Evolutionary conservation across 495 filamentous ascomycete genomes (phyloP).

Genomic region (Monascus purpureus): DNA sequence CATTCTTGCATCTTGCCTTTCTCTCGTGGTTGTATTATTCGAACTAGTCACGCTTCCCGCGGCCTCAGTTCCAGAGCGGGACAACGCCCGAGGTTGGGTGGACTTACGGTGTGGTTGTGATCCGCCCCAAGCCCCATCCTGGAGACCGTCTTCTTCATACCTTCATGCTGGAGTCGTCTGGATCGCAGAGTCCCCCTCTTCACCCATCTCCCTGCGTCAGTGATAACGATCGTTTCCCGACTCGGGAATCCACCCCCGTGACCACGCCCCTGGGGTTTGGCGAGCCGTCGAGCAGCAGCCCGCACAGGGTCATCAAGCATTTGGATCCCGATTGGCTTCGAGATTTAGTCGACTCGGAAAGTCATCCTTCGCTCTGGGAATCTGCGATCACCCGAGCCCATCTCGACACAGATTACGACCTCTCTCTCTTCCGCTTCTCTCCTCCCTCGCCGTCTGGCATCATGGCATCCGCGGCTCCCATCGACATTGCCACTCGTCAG

Average conservation of each 20-base stretch:
- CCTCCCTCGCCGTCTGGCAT: conserved; percentile 22
- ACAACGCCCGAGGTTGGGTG: conserved; percentile 30
- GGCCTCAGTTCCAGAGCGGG: conserved; percentile 20
- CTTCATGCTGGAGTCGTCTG: conserved; percentile 35
- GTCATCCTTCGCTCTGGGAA: conserved; percentile 6
- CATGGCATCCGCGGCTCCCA: conserved; percentile 41
- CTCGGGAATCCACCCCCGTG: conserved; percentile 27
- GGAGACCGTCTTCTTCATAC: too few relatives aligned
- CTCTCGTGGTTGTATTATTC: too few relatives aligned
- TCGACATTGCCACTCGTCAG: conserved; percentile 52
- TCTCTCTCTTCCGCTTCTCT: conserved; percentile 31
- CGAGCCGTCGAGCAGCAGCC: conserved; percentile 27
- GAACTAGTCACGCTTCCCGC: conserved; percentile 15
- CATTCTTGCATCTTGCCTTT: too few relatives aligned
- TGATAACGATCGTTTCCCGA: conserved; percentile 27
- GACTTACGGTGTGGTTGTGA: conserved; percentile 19
- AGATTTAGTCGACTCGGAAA: conserved; percentile 5
- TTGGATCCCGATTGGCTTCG: conserved; percentile 7
- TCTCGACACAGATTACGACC: conserved; percentile 19
- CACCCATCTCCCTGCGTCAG: conserved; percentile 24
- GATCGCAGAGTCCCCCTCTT: conserved; percentile 15
- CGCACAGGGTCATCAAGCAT: conserved; percentile 23
- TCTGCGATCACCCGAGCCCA: conserved; percentile 1
- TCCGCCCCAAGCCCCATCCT: conserved; percentile 22
- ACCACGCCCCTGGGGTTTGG: conserved; percentile 31